Conservation (phyloP, 257 asterid genomes). For the Solanum etuberosum region DNA sequence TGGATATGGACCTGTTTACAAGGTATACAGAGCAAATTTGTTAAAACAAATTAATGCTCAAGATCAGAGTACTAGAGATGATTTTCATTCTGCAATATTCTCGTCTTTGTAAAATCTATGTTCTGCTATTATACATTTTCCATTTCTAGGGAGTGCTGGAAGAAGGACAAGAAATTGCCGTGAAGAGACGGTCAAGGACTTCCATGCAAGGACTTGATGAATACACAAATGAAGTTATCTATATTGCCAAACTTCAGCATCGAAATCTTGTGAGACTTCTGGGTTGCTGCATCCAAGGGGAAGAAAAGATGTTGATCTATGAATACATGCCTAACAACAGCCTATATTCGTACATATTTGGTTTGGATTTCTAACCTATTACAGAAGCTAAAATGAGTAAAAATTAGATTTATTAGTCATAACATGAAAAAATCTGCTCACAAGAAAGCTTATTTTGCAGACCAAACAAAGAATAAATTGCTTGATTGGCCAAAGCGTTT, state of each 20-base stretch:
- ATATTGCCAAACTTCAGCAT: slow-evolving; percentile 22
- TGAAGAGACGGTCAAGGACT: slow-evolving; percentile 21
- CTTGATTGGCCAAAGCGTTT: slow-evolving; percentile 18
- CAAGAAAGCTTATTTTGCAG: neutral
- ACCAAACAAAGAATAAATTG: neutral
- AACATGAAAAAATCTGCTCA: slow-evolving; percentile 4
- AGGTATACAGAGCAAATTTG: slow-evolving; percentile 2
- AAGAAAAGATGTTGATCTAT: neutral
- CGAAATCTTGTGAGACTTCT: slow-evolving; percentile 1
- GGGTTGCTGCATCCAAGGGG: neutral
- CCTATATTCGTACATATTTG: neutral
- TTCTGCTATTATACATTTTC: neutral
- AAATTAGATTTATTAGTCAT: neutral
- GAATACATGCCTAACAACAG: slow-evolving; percentile 2
- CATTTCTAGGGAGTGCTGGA: slow-evolving; percentile 8
- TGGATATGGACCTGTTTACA: slow-evolving; percentile 23
- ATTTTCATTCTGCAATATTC: neutral
- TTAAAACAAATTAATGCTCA: neutral
- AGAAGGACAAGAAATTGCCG: slow-evolving; percentile 19
- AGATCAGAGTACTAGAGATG: neutral
- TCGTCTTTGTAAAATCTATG: neutral
- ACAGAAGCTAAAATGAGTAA: neutral
- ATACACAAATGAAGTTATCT: slow-evolving; percentile 23
- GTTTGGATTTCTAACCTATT: neutral
- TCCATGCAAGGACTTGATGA: slow-evolving; percentile 24